Evolutionary conservation across 805 yeast genomes (phyloP), one percentile per base, ranked within the genome.

Genomic region (Blastobotrys attinorum): DNA sequence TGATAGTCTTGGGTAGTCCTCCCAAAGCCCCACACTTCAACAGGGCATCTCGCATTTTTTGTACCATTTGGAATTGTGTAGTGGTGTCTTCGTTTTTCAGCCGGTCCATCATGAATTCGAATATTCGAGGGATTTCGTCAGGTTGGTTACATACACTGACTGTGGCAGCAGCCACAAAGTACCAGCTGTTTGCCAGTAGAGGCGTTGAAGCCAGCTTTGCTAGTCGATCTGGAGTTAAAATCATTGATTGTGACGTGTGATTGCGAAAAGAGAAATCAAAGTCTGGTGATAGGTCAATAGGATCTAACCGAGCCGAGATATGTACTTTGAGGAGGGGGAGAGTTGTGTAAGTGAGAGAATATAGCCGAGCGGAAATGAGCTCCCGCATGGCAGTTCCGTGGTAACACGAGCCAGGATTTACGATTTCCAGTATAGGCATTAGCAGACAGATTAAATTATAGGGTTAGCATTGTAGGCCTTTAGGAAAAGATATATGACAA

Each of bases 1-100:
- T 89, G 60, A 89, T 89, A 1, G 88, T 76, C 52, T 80, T 81
- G 1, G 97, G 97, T 11, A 88, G 68, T 0, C 97, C 97, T 13
- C 79, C 76, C 37, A 89, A 64, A 0, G 95, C 95, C 0, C 83
- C 73, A 3, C 86, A 71, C 57, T 88, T 89, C 55, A 89, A 64
- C 2, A 89, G 64, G 6, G 88, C 79, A 55, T 89, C 97, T 47
- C 95, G 69, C 42, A 83, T 66, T 51, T 81, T 75, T 33, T 69
- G 67, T 0, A 89, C 70, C 4, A 73, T 48, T 34, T 44, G 49
- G 49, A 42, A 49, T 36, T 55, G 66, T 22, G 38, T 43, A 13
- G 45, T 47, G 7, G 13, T 20, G 21, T n/a, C 10, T 8, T 11
- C 29, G 5, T 17, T 17, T 10, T 33, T 21, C 2, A 22, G 22